Evolutionary conservation across 2,329 filamentous ascomycete genomes (phyloP).

Genomic region (Sporothrix inflata): DNA sequence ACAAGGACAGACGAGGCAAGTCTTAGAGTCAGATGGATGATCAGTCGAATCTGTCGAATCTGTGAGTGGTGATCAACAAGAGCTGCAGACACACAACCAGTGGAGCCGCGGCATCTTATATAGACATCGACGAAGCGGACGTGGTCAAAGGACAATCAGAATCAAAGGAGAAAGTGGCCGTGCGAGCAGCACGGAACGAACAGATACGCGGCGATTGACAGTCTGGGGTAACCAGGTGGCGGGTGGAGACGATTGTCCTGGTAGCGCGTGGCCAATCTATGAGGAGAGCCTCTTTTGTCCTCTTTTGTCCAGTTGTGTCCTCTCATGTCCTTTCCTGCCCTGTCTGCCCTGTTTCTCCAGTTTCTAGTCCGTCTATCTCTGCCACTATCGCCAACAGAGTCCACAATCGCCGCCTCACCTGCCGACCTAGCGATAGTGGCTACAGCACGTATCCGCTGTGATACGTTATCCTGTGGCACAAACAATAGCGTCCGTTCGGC

Average conservation of each 20-base stretch:
- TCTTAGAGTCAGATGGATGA: background rate
- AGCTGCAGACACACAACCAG: background rate
- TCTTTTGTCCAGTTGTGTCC: background rate
- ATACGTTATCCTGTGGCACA: background rate
- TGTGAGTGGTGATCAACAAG: background rate
- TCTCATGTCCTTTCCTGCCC: background rate
- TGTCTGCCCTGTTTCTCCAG: constrained; percentile 4
- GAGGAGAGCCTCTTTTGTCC: background rate
- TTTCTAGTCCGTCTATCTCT: background rate
- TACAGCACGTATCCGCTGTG: background rate
- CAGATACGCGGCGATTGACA: background rate
- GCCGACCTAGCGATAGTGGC: background rate
- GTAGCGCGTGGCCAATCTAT: background rate
- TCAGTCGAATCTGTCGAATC: background rate
- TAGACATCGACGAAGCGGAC: background rate
- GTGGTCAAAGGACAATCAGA: background rate
- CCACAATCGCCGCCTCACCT: background rate
- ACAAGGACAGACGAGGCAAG: background rate
- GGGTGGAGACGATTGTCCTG: background rate
- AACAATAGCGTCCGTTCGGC: background rate
- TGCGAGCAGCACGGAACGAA: background rate
- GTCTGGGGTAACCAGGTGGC: constrained; percentile 12
- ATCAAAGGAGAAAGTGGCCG: background rate
- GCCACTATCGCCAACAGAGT: constrained; percentile 10
- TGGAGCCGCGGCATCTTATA: constrained; percentile 17